Conservation (phyloP, 202 grass and related monocot genomes). For the Eragrostis tef region DNA sequence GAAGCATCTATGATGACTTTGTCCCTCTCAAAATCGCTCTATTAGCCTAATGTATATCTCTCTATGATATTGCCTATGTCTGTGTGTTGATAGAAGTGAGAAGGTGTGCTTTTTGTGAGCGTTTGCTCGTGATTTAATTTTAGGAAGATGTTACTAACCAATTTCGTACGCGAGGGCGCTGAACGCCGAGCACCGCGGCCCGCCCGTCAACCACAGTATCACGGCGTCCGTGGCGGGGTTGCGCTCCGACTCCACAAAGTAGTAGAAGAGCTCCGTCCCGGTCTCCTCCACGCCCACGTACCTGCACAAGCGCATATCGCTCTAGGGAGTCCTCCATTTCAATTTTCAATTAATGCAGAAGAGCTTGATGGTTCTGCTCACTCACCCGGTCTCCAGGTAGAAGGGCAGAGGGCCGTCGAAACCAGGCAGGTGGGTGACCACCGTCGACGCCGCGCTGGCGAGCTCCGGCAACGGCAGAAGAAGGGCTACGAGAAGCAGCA, state of each 20-base stretch:
- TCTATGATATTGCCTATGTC: no score
- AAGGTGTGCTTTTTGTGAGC: no score
- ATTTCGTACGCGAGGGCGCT: slow-evolving; percentile 40
- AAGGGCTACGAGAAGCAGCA: background rate
- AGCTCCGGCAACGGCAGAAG: background rate
- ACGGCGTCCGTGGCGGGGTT: slow-evolving; percentile 47
- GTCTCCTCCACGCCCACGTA: slow-evolving; percentile 57
- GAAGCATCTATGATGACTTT: no score
- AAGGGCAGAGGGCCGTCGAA: slow-evolving; percentile 64
- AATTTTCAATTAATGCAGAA: no score
- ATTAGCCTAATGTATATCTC: no score
- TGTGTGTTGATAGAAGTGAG: no score
- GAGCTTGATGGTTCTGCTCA: no score
- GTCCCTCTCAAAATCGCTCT: no score
- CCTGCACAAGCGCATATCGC: slow-evolving; percentile 10
- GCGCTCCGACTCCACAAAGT: slow-evolving; percentile 59
- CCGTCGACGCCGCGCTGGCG: background rate
- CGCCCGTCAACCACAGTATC: slow-evolving; percentile 57
- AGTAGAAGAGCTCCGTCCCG: slow-evolving; percentile 72
- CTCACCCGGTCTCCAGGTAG: slow-evolving; percentile 62
- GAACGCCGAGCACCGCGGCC: slow-evolving; percentile 48
- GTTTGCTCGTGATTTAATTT: no score
- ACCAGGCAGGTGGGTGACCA: slow-evolving; percentile 57
- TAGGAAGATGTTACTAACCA: slow-evolving; percentile 6
- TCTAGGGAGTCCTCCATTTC: no score